Base-by-base conservation (phyloP, 2,329 filamentous ascomycete genomes). In the Diaporthe nobilis region DNA sequence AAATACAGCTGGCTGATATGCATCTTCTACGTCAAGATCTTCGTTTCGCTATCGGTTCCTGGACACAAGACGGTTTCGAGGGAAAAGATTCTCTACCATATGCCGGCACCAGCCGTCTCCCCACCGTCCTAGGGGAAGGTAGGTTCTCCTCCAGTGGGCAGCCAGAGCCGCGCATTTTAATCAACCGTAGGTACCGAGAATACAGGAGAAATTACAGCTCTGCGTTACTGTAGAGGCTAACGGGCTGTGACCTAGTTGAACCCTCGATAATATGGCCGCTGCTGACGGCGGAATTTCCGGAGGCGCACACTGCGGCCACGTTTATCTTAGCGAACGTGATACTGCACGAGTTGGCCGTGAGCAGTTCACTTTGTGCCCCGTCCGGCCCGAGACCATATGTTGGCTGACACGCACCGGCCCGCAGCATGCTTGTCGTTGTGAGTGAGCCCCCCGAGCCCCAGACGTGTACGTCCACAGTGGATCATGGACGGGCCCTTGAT, bases 321-420 rank as follows among this genome's bases (percentile, higher is more conserved):
- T 51, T 51, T 13, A 1, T 12, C 1, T 20, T 67, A 5, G 63
- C 44, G 4, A 7, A 1, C 2, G 4, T 8, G 0, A 37, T 67
- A 37, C 44, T 67, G 4, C 63, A 67, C 20, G 63, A 67, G 63
- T 4, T 67, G 44, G 28, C 44, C 22, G 60, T 63, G 31, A 63
- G 60, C 28, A 20, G 39, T 17, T 28, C 8, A 17, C 8, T 49
- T 22, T 49, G 42, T 25, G 39, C n/a, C 12, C 37, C 37, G 22
- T 13, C 5, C 10, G 22, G 7, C 3, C 3, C 39, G n/a, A 42
- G 39, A 9, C 4, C n/a, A 42, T 17, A 4, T 25, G 39, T 6
- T 49, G 42, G 5, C 58, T 44, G 37, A 63, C 17, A 63, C 9
- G 15, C 7, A 4, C 37, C n/a, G 60, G 15, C 15, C n/a, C 25